A percentile compares a stretch with the other conserved stretches of the same genome.
Evolutionary conservation across 2,329 filamentous ascomycete genomes (phyloP).

Genomic region (Dendrostoma leiphaemia): DNA sequence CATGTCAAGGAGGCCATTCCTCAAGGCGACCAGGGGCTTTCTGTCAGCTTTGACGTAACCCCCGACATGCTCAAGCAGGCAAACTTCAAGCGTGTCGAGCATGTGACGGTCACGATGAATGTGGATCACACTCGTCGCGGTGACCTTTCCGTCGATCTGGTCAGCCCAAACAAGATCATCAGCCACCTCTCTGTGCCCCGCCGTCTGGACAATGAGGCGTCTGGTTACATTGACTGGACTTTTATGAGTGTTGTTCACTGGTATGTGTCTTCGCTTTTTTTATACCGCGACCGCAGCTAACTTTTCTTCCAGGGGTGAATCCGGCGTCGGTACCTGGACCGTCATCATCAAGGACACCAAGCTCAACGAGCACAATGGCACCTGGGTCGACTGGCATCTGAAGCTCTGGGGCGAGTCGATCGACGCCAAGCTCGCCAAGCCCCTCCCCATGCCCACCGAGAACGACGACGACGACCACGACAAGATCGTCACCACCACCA

Average conservation of each 20-base stretch:
- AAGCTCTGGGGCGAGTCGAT: slow-evolving; percentile 91
- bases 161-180: slow-evolving; percentile 76
- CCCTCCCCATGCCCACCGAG: slow-evolving; percentile 78
- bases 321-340: slow-evolving; percentile 85
- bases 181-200: slow-evolving; percentile 82
- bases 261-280: slow-evolving; percentile 47
- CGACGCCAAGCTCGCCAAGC: slow-evolving; percentile 68
- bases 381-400: slow-evolving; percentile 86
- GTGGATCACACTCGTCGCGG: slow-evolving; percentile 82
- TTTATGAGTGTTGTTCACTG: slow-evolving; percentile 99
- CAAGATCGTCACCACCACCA: slow-evolving; percentile 60
- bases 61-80: slow-evolving; percentile 74
- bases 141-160: slow-evolving; percentile 87
- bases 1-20: slow-evolving; percentile 85
- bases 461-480: slow-evolving; percentile 83
- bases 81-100: slow-evolving; percentile 85
- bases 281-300: slow-evolving; percentile 27
- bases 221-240: slow-evolving; percentile 91
- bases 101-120: slow-evolving; percentile 98
- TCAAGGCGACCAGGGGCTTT: slow-evolving; percentile 76
- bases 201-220: slow-evolving; percentile 60
- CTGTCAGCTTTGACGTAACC: slow-evolving; percentile 79
- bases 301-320: slow-evolving; percentile 67
- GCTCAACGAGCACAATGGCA: slow-evolving; percentile 73
- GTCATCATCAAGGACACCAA: slow-evolving; percentile 83